Evolutionary conservation across 352 stramenopile species (phyloP), one percentile per base, ranked within the genome.

Genomic region (Phytophthora niederhauseri): DNA sequence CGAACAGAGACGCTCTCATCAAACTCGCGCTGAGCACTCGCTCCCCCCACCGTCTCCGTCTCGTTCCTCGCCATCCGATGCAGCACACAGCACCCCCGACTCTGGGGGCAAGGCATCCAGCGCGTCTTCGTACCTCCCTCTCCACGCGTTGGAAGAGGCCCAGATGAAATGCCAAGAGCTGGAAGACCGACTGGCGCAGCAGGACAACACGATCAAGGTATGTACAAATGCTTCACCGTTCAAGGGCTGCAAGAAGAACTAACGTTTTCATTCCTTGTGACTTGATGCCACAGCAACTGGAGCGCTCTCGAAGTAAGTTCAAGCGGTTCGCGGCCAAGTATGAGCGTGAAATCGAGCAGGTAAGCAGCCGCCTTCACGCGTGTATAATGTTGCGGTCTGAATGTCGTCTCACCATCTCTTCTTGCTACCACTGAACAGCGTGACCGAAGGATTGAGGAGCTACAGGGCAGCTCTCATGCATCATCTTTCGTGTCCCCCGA

Each of bases 181-280:
- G 2, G 88, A 95, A 73, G 85, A 95, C 45, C 81, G 84, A 30
- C 66, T 95, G 19, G 66, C 65, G 6, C 66, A 85, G 38, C 88
- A 95, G 75, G 82, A 92, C 58, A 81, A 89, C 41, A 94, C 84
- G 1, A 95, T 95, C 59, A 85, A 93, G 82, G 87, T 94, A 85
- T 19, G 61, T 20, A 64, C 69, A 30, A 26, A 14, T 55, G 12
- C 49, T 19, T 22, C 34, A 5, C 24, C 53, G 24, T 50, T 7
- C 9, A 26, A 41, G 24, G 9, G 17, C 6, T 45, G 12, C 28
- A 5, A 14, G 4, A 41, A 30, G 24, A 12, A 57, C 30, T 61
- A 43, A 60, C 19, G 43, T 12, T 34, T 14, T 20, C 57, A 48
- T 26, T 51, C 41, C 6, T 9, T 5, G 19, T 26, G 14, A 17